Base-by-base conservation (phyloP, 2,329 filamentous ascomycete genomes). In the Aspergillus cejpii region DNA sequence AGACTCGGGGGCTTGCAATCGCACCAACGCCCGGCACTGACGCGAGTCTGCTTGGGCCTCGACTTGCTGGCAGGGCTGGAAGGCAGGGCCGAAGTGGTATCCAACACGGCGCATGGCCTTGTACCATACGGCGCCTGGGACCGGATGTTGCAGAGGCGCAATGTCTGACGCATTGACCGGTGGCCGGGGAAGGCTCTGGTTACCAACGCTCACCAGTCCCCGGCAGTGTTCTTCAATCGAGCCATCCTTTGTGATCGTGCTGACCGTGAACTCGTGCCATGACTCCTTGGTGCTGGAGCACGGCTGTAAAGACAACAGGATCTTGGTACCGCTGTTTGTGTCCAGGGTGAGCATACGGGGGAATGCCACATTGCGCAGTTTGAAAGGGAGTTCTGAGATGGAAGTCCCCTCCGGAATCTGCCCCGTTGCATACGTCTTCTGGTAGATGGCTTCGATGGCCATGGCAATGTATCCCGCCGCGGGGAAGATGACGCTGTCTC, bases 101-200 rank as follows among this genome's bases (percentile, higher is more conserved):
- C 46, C 46, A 6, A 45, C 34, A 45, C 43, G 10, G 39, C 29
- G 17, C 37, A 43, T 14, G n/a, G 46, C 46, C 46, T 49, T 49
- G n/a, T 33, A 37, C 46, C 46, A 49, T 23, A 45, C 21, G 6
- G 45, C 33, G 1, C 46, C 46, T 8, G 39, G 39, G 3, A 29
- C 23, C 2, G 46, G 14, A 17, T 49, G 36, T 21, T 42, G n/a
- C 11, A 49, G 37, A 28, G 46, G 46, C 1, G 31, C 29, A 14
- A 39, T 39, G 20, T 49, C 46, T 6, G 4, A 19, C 15, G 14
- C 34, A 8, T 19, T 10, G 14, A 39, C 39, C 1, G 23, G 27
- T 27, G 24, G 24, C 5, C 24, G 24, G 24, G 24, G 24, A 27
- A 27, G 24, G 24, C 12, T 27, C 5, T 27, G 24, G 24, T 27